Percentiles rank a stretch among this genome's conserved stretches.
phyloP scores from a whole-genome alignment of 2,329 filamentous ascomycete genomes.

The Dothidotthia symphoricarpi region DNA sequence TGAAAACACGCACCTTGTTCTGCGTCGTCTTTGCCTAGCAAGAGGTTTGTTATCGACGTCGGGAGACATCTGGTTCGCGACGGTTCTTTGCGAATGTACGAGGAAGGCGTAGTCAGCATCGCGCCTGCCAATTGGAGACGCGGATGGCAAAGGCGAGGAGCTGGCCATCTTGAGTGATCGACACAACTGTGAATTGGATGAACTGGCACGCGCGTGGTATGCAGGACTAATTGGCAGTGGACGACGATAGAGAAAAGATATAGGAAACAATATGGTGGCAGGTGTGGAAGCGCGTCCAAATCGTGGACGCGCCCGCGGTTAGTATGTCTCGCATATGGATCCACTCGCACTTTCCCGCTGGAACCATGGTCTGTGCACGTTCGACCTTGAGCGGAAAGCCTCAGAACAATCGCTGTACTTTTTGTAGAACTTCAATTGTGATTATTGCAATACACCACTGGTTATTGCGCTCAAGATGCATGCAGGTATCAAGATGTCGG shows the following conservation, averaged over 20 bases:
- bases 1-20: constrained; percentile 55
- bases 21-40: constrained; percentile 59
- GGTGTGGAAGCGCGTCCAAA: constrained; percentile 15
- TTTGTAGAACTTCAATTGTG: too few relatives aligned
- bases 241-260: constrained; percentile 14
- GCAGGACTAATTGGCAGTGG: constrained; percentile 12
- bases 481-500: too few relatives aligned
- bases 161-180: constrained; percentile 15
- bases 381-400: background rate
- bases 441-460: too few relatives aligned
- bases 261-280: constrained; percentile 25
- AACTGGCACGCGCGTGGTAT: constrained; percentile 7
- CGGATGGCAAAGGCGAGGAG: constrained; percentile 28
- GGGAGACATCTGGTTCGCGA: constrained; percentile 57
- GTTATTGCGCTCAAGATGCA: too few relatives aligned
- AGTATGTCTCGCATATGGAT: constrained; percentile 3
- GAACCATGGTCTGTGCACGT: constrained; percentile 6
- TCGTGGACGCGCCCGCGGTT: constrained; percentile 5
- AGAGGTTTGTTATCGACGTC: constrained; percentile 60
- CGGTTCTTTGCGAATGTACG: constrained; percentile 58
- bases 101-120: constrained; percentile 53
- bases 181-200: constrained; percentile 3
- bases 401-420: too few relatives aligned
- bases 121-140: constrained; percentile 27
- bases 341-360: constrained; percentile 8